Evolutionary conservation across 108 stramenopile species (phyloP), one percentile per base, ranked within the genome.

Genomic region (Aureococcus anophagefferens): DNA sequence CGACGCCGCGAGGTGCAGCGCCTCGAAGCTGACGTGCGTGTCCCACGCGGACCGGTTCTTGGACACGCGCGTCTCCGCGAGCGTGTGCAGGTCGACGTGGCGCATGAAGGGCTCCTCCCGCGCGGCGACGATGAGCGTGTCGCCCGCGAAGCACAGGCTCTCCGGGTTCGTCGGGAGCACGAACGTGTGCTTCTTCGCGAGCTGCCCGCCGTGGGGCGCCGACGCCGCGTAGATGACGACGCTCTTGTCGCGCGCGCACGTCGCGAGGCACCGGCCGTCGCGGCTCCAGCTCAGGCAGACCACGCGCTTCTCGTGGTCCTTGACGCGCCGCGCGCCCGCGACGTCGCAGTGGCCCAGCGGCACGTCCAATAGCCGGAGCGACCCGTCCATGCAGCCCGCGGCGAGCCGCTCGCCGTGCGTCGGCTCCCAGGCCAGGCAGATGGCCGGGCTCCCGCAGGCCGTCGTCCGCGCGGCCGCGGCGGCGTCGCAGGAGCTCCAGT

Each of bases 31-130:
- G 46, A 69, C 67, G 73, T 76, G 75, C 18, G 75, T 69, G 46
- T 76, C 75, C 75, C 75, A 76, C 4, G 68, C 75, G n/a, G 68
- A 68, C 68, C 40, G 73, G 46, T 76, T 76, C 35, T 74, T 33
- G 68, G 73, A 74, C 45, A 76, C 75, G 72, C 74, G 71, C 64
- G 17, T 25, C n/a, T 72, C 36, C 4, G n/a, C 67, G 37, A 30
- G 37, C 36, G 36, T 7, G 13, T 5, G 4, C 25, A 14, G 35
- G 36, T n/a, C 64, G 44, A 76, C 72, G 68, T 76, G 72, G 67
- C 46, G 68, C 36, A 73, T 67, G 72, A 73, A 72, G 32, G 75
- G 72, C 65, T 76, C 72, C 29, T 33, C 72, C 32, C 72, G 36
- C 16, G 67, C 66, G 30, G 66, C 36, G 0, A 76, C 75, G 21